Evolutionary conservation across 2,329 filamentous ascomycete species (phyloP).

Genomic region (Curvularia lunata): DNA sequence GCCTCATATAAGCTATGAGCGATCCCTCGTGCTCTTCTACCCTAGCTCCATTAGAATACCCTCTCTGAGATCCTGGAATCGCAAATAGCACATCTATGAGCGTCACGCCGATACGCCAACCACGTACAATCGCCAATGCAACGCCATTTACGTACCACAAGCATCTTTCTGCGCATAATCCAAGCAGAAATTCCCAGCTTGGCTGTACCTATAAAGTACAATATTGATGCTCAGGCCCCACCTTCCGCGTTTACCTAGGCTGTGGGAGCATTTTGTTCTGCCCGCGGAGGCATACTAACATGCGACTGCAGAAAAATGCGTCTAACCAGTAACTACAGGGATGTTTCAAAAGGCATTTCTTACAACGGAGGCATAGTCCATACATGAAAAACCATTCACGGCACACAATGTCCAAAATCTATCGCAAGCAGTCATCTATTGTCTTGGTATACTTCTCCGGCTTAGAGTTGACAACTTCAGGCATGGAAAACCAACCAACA

Average conservation of each 20-base stretch:
- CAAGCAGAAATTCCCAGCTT: not conserved
- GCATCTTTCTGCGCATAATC: not conserved
- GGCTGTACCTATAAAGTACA: not conserved
- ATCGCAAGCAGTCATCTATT: not conserved
- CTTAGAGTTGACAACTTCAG: not conserved
- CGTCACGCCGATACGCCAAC: not conserved
- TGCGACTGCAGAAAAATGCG: not conserved
- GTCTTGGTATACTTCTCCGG: not conserved
- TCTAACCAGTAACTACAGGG: not conserved
- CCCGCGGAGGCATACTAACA: not conserved
- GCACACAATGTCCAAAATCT: not conserved
- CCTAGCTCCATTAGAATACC: not conserved
- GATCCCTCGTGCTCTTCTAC: too few species aligned
- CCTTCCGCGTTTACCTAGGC: not conserved
- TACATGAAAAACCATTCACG: conserved; percentile 2
- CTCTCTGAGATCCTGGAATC: not conserved
- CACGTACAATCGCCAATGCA: not conserved
- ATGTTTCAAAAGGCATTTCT: not conserved
- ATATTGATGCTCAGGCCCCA: not conserved
- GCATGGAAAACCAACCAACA: not conserved
- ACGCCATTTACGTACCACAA: not conserved
- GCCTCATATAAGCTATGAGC: not conserved
- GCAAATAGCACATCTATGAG: not conserved
- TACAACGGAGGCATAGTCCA: conserved; percentile 5
- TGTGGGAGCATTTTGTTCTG: not conserved